These are phyloP conservation scores for Chiua sp. DNA, from an alignment of 1,284 basidiomycete genomes.

Conservation along the genomic window DNA sequence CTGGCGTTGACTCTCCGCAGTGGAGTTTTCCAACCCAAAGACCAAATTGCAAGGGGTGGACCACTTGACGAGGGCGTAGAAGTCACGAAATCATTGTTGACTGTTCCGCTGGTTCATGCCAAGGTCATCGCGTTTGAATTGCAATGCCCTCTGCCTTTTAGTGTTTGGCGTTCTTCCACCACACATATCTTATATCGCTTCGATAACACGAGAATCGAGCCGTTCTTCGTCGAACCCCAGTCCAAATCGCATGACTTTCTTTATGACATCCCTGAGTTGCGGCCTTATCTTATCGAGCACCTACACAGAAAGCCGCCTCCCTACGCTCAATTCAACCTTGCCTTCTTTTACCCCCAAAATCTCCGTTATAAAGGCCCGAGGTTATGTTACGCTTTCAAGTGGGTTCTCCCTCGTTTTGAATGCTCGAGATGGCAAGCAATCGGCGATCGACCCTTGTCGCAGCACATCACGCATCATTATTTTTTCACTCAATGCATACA, in stretches of 20 bases:
- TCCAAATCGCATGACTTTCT: not conserved
- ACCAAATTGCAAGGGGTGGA: not conserved
- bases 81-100: not conserved
- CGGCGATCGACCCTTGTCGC: not conserved
- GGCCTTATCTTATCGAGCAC: not conserved
- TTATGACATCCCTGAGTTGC: not conserved
- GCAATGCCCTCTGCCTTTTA: not conserved
- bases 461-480: not conserved
- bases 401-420: not conserved
- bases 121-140: not conserved
- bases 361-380: not conserved
- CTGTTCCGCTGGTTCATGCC: not conserved
- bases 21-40: not conserved
- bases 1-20: not conserved
- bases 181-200: conserved; percentile 36
- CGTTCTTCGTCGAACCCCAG: not conserved
- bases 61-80: not conserved
- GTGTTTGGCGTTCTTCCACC: conserved; percentile 2
- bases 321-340: not conserved
- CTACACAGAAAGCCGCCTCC: not conserved
- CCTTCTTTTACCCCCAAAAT: not conserved
- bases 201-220: not conserved
- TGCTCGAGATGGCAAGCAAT: not conserved
- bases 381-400: not conserved
- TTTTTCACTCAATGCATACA: not conserved